Evolutionary conservation across 805 yeast genomes (phyloP), one percentile per base, ranked within the genome.

Genomic region (Saturnispora halmiae): DNA sequence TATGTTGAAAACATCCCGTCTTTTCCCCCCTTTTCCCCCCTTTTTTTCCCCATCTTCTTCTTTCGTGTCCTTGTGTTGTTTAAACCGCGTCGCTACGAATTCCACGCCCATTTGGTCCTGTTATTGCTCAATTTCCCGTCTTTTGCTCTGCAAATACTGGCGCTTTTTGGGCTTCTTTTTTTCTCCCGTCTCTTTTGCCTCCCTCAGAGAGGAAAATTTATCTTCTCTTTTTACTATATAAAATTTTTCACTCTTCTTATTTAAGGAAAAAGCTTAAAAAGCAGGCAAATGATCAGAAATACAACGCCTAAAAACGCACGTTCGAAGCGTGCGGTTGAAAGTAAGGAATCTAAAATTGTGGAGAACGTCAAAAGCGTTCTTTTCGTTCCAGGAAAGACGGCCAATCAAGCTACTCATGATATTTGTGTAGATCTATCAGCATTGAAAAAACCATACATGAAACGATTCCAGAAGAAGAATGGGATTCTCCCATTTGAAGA

Each of bases 401-500:
- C 88, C 35, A 84, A 75, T 62, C 78, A 83, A 59, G 64, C 82
- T 7, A 67, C 87, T 34, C 96, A 87, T 58, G 95, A 88, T 64
- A 82, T 84, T 28, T 80, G 83, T 78, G 79, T 82, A 41, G 97
- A 92, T 63, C 64, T 92, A 48, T 70, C 87, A 66, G 86, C 94
- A 3, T 66, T 90, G 58, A 92, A 92, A 64, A 87, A 90, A 62
- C 98, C 98, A 22, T 79, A 76, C 50, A 77, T 80, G 49, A 86
- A 86, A 63, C 77, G 94, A 56, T 90, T 92, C 58, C 70, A 77
- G 43, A 85, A 83, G 63, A 88, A 86, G 68, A 92, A 92, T 56
- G 90, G 85, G 34, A 70, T 90, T 46, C 73, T 81, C 50, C 97
- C 98, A 13, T 92, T 92, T 62, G 98, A 92, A 63, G 97, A 92